Conservation (phyloP, 2,329 filamentous ascomycete genomes). For the Colletotrichum sp. region DNA sequence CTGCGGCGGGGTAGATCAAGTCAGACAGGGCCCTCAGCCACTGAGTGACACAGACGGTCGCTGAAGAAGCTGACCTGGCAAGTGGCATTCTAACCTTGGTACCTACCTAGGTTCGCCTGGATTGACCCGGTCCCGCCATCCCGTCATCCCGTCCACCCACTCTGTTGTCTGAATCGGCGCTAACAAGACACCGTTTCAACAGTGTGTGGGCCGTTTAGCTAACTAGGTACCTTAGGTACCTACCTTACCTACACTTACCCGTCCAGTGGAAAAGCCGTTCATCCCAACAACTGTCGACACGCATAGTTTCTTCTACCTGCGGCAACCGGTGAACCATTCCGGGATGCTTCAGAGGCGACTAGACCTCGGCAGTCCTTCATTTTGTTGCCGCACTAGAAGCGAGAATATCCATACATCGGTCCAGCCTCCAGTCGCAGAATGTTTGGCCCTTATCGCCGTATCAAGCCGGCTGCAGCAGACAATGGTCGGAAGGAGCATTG, state of each 20-base stretch:
- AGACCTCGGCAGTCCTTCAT: neutral
- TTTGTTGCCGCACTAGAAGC: neutral
- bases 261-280: neutral
- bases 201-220: neutral
- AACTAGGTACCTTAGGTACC: neutral
- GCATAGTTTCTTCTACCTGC: neutral
- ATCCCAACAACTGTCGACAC: neutral
- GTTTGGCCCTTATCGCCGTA: neutral
- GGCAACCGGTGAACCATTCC: neutral
- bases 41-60: neutral
- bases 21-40: neutral
- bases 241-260: neutral
- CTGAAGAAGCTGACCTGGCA: neutral
- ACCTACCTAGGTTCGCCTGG: neutral
- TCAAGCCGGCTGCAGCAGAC: neutral
- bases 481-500: neutral
- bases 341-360: neutral
- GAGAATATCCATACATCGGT: neutral
- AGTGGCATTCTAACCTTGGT: neutral
- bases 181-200: neutral
- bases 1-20: neutral
- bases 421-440: neutral
- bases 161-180: neutral
- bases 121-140: neutral
- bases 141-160: neutral